A percentile compares a stretch with the other conserved stretches of the same genome.
Conservation (phyloP, 208 protist species). For the Wallacemonas sp. region DNA sequence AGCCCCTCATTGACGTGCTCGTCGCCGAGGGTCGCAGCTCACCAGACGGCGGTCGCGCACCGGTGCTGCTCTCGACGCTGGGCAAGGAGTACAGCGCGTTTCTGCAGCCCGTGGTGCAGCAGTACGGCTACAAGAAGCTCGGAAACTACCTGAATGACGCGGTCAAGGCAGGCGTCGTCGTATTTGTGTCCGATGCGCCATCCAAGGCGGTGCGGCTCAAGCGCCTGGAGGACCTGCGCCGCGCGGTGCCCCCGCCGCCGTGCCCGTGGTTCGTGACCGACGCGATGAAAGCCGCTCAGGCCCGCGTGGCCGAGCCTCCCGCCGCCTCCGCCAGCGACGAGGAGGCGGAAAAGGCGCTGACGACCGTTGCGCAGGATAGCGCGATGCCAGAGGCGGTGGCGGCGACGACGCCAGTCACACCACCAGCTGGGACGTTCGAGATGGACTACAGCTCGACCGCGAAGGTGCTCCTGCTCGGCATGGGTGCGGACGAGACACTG, state of each 20-base stretch:
- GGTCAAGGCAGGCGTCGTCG: slow-evolving; percentile 53
- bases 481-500: slow-evolving; percentile 96
- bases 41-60: slow-evolving; percentile 23
- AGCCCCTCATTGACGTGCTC: slow-evolving; percentile 65
- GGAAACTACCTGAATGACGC: slow-evolving; percentile 83
- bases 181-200: slow-evolving; percentile 61
- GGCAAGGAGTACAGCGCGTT: slow-evolving; percentile 83
- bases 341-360: neutral
- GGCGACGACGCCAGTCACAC: slow-evolving; percentile 17
- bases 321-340: slow-evolving; percentile 1
- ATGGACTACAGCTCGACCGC: slow-evolving; percentile 53
- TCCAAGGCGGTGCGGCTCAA: slow-evolving; percentile 79
- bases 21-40: slow-evolving; percentile 59
- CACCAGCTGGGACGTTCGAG: slow-evolving; percentile 32
- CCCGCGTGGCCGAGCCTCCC: no score
- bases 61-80: slow-evolving; percentile 84
- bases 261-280: slow-evolving; percentile 58
- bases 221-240: slow-evolving; percentile 48
- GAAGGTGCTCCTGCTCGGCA: slow-evolving; percentile 92
- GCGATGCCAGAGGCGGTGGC: neutral
- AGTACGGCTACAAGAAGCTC: slow-evolving; percentile 79
- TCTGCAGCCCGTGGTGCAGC: slow-evolving; percentile 55
- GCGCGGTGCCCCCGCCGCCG: slow-evolving; percentile 49
- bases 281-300: slow-evolving; percentile 28
- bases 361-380: neutral